These are phyloP conservation scores for Allantophomopsis lycopodina DNA, from an alignment of 2,329 filamentous ascomycete species.

Conservation along the genomic window DNA sequence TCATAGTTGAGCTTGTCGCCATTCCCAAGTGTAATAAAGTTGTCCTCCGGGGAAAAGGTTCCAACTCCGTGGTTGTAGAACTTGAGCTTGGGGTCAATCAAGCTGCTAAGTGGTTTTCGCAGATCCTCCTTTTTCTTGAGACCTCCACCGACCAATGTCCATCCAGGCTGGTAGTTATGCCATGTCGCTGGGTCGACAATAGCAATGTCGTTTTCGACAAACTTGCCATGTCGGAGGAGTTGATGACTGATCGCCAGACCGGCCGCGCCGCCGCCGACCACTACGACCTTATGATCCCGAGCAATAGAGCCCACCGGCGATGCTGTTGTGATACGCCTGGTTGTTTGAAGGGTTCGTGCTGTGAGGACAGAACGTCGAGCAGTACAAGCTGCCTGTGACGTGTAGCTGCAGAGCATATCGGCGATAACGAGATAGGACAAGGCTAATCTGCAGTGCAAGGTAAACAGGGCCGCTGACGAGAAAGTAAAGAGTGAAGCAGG, in stretches of 20 bases:
- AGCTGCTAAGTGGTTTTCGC: slow-evolving; percentile 29
- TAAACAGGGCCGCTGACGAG: too few species aligned
- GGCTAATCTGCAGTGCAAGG: too few species aligned
- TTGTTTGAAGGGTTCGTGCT: slow-evolving; percentile 10
- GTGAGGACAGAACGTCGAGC: slow-evolving; percentile 6
- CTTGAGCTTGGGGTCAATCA: slow-evolving; percentile 46
- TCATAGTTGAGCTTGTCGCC: slow-evolving; percentile 46
- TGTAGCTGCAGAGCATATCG: slow-evolving; percentile 15
- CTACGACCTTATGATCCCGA: slow-evolving; percentile 46
- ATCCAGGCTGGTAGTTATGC: slow-evolving; percentile 58
- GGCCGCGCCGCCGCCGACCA: slow-evolving; percentile 53
- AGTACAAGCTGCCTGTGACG: slow-evolving; percentile 12
- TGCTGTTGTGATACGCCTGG: slow-evolving; percentile 11
- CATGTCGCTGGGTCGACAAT: slow-evolving; percentile 46
- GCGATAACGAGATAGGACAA: too few species aligned
- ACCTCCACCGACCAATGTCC: slow-evolving; percentile 55
- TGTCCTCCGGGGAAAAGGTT: slow-evolving; percentile 38
- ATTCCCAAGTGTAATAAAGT: slow-evolving; percentile 36
- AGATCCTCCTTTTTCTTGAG: slow-evolving; percentile 49
- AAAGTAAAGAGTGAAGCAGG: too few species aligned
- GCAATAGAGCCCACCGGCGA: slow-evolving; percentile 20
- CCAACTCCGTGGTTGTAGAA: slow-evolving; percentile 38
- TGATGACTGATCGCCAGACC: slow-evolving; percentile 55
- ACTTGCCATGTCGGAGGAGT: slow-evolving; percentile 43
- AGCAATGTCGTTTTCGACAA: slow-evolving; percentile 45